Evolutionary conservation across 345 rosid genomes (phyloP).

Genomic region (Melaleuca quinquenervia): DNA sequence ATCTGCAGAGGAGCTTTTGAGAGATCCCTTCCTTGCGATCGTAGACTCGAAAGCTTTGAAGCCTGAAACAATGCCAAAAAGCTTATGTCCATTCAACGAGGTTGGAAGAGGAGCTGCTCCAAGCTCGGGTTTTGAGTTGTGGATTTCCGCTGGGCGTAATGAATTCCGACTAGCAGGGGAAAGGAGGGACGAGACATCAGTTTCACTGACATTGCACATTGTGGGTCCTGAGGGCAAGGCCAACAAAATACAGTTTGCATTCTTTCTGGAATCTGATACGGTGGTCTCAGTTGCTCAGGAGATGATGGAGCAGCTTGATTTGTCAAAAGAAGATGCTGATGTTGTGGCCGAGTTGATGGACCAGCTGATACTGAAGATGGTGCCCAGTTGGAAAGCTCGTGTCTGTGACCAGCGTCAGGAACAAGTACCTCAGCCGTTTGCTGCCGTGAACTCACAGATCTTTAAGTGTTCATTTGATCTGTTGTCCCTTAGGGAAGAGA

Average conservation of each 20-base stretch:
- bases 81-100: conserved; percentile 15
- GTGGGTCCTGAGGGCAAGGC: conserved; percentile 17
- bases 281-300: conserved; percentile 59
- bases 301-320: conserved; percentile 79
- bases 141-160: conserved; percentile 28
- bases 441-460: conserved; percentile 40
- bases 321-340: conserved; percentile 46
- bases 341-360: conserved; percentile 71
- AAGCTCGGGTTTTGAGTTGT: conserved; percentile 34
- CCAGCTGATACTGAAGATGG: conserved; percentile 41
- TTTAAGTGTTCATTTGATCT: conserved; percentile 50
- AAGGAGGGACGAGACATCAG: conserved; percentile 28
- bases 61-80: conserved; percentile 1
- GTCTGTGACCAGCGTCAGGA: neutral
- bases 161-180: conserved; percentile 49
- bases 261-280: conserved; percentile 67
- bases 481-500: conserved; percentile 54
- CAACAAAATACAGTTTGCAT: conserved; percentile 58
- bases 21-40: conserved; percentile 55
- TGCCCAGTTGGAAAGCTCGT: conserved; percentile 13
- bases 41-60: conserved; percentile 27
- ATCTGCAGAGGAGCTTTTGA: conserved; percentile 61
- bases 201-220: conserved; percentile 48
- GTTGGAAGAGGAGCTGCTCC: conserved; percentile 21
- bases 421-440: conserved; percentile 6